Conservation (phyloP, 83 land plant species). For the Isoetes engelmannii region DNA sequence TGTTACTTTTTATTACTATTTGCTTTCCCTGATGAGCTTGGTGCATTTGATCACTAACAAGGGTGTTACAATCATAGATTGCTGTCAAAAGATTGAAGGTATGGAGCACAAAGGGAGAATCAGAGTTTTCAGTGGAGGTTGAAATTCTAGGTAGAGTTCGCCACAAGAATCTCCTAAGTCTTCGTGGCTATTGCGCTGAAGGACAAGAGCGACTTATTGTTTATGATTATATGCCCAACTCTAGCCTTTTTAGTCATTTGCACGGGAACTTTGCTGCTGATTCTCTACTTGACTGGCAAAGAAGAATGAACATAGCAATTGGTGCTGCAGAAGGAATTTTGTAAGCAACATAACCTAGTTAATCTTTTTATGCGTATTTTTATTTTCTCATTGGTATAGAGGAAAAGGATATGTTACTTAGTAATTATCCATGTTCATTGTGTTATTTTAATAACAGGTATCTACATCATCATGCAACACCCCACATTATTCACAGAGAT, state of each 20-base stretch:
- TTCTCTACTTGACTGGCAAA: slow-evolving; percentile 9
- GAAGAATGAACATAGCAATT: slow-evolving; percentile 14
- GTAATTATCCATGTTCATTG: too few species aligned
- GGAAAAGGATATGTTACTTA: too few species aligned
- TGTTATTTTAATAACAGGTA: background rate
- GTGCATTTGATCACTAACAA: background rate
- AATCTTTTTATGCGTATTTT: background rate
- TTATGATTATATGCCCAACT: slow-evolving; percentile 17
- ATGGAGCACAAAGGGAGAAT: slow-evolving; percentile 14
- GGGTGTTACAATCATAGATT: background rate
- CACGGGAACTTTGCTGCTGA: slow-evolving; percentile 15
- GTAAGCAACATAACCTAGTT: background rate
- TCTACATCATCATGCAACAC: slow-evolving; percentile 14
- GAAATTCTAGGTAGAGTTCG: slow-evolving; percentile 16
- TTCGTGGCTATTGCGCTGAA: slow-evolving; percentile 14
- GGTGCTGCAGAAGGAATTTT: slow-evolving; percentile 13
- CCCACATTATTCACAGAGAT: slow-evolving; percentile 14
- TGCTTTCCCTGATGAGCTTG: too few species aligned
- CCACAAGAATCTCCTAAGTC: slow-evolving; percentile 8
- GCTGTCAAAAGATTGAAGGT: slow-evolving; percentile 13
- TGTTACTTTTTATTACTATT: too few species aligned
- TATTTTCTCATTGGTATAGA: background rate
- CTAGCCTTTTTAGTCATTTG: slow-evolving; percentile 9
- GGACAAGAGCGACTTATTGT: slow-evolving; percentile 17
- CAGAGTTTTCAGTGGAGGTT: slow-evolving; percentile 17